Base-by-base conservation (phyloP, 805 yeast species). In the Saturnispora zaruensis region DNA sequence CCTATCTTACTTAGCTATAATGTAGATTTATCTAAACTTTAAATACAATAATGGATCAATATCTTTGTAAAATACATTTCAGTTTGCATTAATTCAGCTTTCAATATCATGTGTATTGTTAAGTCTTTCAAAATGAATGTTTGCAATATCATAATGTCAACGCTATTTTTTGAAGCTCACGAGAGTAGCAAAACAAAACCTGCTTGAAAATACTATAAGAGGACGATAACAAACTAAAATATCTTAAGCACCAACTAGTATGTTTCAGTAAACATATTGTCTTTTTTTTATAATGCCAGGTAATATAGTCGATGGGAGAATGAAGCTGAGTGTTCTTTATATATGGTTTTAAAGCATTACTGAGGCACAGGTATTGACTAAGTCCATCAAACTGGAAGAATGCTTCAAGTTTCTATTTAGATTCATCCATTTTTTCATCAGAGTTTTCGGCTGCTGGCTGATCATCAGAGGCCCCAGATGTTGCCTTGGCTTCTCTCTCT, bases 401-500 rank as follows among this genome's bases (percentile, higher is more conserved):
- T 2, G 21, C 23, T 21, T 38, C 23, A 11, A 11, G 20, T 38
- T n/a, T 18, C 42, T 41, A 48, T 37, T 49, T 48, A 40, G 24
- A 32, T 38, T 50, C 52, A 18, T 54, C 45, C 57, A 52, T 51
- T 30, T 41, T 52, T 28, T 49, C 56, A 14, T 50, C 53, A 2
- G 30, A 42, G n/a, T 42, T 46, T 3, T 26, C 45, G 16, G 42
- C 28, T 8, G 48, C 46, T 24, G 23, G 40, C 14, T 55, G 62
- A 36, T 57, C 66, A n/a, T 54, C 45, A 20, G 57, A 16, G 18
- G 21, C 25, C 8, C 28, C 42, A 18, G 45, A 43, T 32, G 44
- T 38, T 43, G 53, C 40, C 53, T 41, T 65, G 30, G 78, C 74
- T 57, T 80, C 82, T 63, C 90, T 77, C 56, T 87, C 96, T 63